These are phyloP conservation scores for Fistulinella prunicolor DNA, from an alignment of 768 basidiomycete genomes.

Conservation along the genomic window DNA sequence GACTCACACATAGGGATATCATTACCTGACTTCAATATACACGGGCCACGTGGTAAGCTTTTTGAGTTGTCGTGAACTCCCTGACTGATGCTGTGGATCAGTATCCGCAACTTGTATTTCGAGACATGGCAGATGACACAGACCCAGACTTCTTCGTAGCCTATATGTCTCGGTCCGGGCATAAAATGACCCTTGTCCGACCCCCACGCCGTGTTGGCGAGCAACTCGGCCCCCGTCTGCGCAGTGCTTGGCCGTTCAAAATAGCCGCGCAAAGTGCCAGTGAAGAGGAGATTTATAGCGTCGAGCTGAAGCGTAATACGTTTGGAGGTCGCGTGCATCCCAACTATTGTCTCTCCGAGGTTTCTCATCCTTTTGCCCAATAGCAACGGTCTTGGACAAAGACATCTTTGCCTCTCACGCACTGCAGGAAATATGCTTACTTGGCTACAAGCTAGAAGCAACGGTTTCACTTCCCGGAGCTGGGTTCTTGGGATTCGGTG, in stretches of 20 bases:
- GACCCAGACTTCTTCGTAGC: conserved; percentile 62
- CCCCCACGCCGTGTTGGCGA: conserved; percentile 39
- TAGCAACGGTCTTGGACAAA: conserved; percentile 47
- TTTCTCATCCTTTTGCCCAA: conserved; percentile 3
- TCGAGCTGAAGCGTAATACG: conserved; percentile 50
- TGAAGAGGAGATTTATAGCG: conserved; percentile 50
- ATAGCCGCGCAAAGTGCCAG: conserved; percentile 42
- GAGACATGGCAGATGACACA: conserved; percentile 46
- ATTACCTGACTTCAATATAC: conserved; percentile 64
- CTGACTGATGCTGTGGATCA: conserved; percentile 25
- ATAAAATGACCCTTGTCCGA: conserved; percentile 46
- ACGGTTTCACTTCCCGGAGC: conserved; percentile 55
- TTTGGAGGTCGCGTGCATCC: conserved; percentile 30
- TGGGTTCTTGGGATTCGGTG: conserved; percentile 37
- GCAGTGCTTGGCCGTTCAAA: conserved; percentile 40
- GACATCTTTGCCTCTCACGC: conserved; percentile 60
- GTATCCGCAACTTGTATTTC: conserved; percentile 69
- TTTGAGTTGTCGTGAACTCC: conserved; percentile 10
- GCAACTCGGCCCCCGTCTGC: conserved; percentile 38
- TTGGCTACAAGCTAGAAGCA: conserved; percentile 64
- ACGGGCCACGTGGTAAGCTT: conserved; percentile 48
- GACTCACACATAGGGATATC: conserved; percentile 54
- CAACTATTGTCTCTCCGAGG: not conserved
- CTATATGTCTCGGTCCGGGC: conserved; percentile 59
- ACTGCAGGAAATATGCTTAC: conserved; percentile 52